phyloP scores from a whole-genome alignment of 345 rosid species.

The Gossypium turneri region DNA sequence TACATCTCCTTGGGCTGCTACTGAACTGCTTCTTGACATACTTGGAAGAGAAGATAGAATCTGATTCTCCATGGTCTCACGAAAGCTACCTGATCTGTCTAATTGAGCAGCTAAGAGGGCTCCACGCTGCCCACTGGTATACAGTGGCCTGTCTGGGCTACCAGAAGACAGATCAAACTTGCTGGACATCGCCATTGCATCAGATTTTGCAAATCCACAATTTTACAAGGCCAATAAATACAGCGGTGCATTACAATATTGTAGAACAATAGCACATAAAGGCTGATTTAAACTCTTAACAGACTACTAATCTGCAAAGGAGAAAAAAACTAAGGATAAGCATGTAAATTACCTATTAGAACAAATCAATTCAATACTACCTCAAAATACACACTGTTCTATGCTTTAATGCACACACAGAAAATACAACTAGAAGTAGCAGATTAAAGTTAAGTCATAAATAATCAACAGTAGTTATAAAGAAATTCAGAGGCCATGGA shows the following conservation, averaged over 20 bases:
- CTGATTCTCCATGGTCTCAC: slow-evolving; percentile 72
- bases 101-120: slow-evolving; percentile 63
- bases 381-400: neutral
- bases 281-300: slow-evolving; percentile 31
- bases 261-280: slow-evolving; percentile 47
- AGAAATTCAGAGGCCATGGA: slow-evolving; percentile 11
- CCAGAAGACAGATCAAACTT: slow-evolving; percentile 82
- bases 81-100: slow-evolving; percentile 91
- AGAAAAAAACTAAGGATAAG: slow-evolving; percentile 18
- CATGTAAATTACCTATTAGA: neutral
- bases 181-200: slow-evolving; percentile 80
- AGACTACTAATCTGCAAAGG: slow-evolving; percentile 45
- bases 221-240: slow-evolving; percentile 45
- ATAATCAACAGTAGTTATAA: slow-evolving; percentile 7
- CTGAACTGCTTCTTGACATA: slow-evolving; percentile 60
- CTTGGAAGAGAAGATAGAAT: slow-evolving; percentile 62
- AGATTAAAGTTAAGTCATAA: neutral
- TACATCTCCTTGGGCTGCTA: slow-evolving; percentile 61
- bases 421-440: neutral
- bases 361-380: neutral
- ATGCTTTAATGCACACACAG: neutral
- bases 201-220: slow-evolving; percentile 44
- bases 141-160: slow-evolving; percentile 75
- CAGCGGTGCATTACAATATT: slow-evolving; percentile 68
- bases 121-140: slow-evolving; percentile 69